Evolutionary conservation across 768 basidiomycete genomes (phyloP).

Genomic region (Tylopilus intermedius): DNA sequence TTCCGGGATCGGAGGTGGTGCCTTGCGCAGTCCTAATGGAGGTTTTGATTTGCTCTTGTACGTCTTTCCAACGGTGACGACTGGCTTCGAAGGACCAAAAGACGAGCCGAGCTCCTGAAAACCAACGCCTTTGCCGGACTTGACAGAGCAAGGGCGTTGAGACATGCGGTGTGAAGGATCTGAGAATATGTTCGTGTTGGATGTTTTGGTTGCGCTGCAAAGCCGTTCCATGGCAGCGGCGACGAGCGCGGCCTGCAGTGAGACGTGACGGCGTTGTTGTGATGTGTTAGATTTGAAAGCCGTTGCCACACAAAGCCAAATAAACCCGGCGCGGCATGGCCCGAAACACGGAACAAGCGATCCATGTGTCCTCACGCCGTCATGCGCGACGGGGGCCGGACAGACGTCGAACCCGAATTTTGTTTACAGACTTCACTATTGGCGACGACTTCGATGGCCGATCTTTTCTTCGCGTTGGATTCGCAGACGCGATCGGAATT

Average conservation of each 20-base stretch:
- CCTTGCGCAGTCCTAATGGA: background rate
- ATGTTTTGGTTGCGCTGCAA: background rate
- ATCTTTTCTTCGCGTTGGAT: slow-evolving; percentile 8
- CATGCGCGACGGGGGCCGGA: background rate
- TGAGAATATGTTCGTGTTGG: background rate
- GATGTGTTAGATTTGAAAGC: slow-evolving; percentile 24
- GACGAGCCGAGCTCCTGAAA: slow-evolving; percentile 26
- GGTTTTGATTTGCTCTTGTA: slow-evolving; percentile 12
- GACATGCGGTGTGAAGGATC: slow-evolving; percentile 22
- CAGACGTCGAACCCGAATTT: background rate
- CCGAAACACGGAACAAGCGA: background rate
- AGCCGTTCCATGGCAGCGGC: slow-evolving; percentile 24
- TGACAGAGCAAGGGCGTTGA: slow-evolving; percentile 21
- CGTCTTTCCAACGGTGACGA: background rate
- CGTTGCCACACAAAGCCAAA: slow-evolving; percentile 21
- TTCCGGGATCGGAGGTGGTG: background rate
- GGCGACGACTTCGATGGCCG: slow-evolving; percentile 6
- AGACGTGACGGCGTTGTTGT: slow-evolving; percentile 26
- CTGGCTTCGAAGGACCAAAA: slow-evolving; percentile 9
- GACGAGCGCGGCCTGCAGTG: background rate
- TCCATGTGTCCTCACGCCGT: background rate
- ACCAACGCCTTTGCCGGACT: slow-evolving; percentile 23
- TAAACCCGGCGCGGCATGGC: slow-evolving; percentile 2
- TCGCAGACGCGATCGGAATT: slow-evolving; percentile 10
- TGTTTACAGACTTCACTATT: slow-evolving; percentile 5